Percentiles rank a stretch among this genome's conserved stretches.
phyloP scores from a whole-genome alignment of 306 rosid species.

The Cicer yamashitae region DNA sequence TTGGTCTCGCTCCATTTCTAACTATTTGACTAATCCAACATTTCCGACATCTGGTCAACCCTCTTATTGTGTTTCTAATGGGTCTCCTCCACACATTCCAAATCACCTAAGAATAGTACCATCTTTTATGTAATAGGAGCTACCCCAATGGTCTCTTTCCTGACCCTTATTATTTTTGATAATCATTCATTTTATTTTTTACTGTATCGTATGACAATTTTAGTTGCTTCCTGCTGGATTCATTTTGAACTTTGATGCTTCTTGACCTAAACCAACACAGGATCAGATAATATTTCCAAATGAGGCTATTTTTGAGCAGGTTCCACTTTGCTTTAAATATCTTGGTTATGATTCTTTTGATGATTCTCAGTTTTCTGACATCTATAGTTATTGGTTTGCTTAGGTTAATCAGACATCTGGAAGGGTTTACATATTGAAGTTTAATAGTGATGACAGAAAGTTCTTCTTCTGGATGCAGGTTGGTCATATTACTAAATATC shows the following conservation, averaged over 20 bases:
- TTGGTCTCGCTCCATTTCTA: not conserved
- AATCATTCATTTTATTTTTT: not conserved
- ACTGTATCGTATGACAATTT: not conserved
- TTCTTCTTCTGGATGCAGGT: constrained; percentile 98
- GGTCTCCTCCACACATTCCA: constrained; percentile 6
- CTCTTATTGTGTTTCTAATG: not conserved
- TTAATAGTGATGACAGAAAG: constrained; percentile 80
- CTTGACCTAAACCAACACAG: constrained; percentile 68
- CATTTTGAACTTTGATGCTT: constrained; percentile 43
- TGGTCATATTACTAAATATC: constrained; percentile 38
- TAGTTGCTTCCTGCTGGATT: constrained; percentile 28
- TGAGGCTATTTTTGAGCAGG: constrained; percentile 96
- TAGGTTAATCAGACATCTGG: constrained; percentile 91
- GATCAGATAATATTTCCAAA: constrained; percentile 94
- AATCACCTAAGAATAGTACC: constrained; percentile 1
- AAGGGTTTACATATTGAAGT: constrained; percentile 89
- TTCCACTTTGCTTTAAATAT: constrained; percentile 42
- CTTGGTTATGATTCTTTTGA: constrained; percentile 27
- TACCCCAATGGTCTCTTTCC: constrained; percentile 6
- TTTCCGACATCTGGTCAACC: not conserved
- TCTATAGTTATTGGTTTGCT: constrained; percentile 40
- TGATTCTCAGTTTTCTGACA: constrained; percentile 31
- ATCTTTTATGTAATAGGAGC: not conserved
- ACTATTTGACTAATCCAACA: not conserved
- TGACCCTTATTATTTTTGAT: constrained; percentile 3